Conservation (phyloP, 768 basidiomycete species). For the Boletus rex-veris region DNA sequence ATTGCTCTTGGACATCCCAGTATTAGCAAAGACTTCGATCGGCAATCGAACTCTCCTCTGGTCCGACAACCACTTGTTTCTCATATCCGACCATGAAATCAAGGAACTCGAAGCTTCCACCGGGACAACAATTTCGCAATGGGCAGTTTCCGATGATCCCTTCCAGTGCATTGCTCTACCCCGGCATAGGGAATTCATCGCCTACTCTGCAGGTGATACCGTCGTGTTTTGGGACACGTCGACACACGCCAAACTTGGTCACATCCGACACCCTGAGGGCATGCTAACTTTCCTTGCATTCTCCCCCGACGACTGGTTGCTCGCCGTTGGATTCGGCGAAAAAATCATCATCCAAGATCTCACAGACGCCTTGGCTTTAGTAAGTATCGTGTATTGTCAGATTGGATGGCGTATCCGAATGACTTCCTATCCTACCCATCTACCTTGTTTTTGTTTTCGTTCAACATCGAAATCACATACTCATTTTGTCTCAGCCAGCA, state of each 20-base stretch:
- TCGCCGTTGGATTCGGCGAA: neutral
- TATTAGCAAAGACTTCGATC: too few relatives aligned
- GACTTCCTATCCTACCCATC: too few relatives aligned
- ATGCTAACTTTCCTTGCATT: neutral
- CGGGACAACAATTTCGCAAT: neutral
- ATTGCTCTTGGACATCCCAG: neutral
- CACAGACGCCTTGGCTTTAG: neutral
- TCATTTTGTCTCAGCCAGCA: neutral
- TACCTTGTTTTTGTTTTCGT: too few relatives aligned
- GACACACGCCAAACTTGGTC: neutral
- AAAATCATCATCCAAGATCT: neutral
- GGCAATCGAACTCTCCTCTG: neutral
- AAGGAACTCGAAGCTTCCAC: neutral
- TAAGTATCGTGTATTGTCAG: neutral
- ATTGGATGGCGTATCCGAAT: neutral
- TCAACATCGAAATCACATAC: too few relatives aligned
- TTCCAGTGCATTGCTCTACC: neutral
- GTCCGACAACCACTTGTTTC: slow-evolving; percentile 1
- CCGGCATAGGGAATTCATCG: neutral
- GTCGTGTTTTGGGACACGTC: neutral
- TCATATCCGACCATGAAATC: neutral
- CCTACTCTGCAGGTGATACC: neutral
- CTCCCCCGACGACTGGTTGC: neutral
- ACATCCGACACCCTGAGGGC: neutral
- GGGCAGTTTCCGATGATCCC: neutral